Evolutionary conservation across 768 basidiomycete species (phyloP).

Genomic region (Panus rudis): DNA sequence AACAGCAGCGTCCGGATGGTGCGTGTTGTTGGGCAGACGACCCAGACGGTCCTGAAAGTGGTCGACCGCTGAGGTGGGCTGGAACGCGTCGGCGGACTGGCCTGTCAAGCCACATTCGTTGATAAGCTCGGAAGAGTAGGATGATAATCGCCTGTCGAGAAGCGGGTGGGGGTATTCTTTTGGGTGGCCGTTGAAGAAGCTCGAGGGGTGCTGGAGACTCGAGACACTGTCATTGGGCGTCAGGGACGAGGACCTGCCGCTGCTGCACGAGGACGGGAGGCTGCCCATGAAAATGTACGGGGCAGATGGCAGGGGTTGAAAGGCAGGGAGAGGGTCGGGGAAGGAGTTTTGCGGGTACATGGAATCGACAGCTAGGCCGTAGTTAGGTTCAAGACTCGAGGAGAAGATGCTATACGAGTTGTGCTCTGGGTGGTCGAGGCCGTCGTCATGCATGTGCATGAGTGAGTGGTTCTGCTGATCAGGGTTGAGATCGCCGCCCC

Average conservation of each 20-base stretch:
- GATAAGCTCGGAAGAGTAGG: conserved; percentile 51
- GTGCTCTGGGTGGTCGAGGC: conserved; percentile 55
- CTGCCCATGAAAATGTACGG: conserved; percentile 63
- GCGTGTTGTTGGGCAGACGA: conserved; percentile 17
- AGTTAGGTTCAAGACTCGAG: conserved; percentile 55
- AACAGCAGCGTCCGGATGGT: conserved; percentile 44
- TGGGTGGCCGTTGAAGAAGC: conserved; percentile 33
- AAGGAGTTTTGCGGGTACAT: conserved; percentile 57
- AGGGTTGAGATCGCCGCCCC: conserved; percentile 33
- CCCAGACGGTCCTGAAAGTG: conserved; percentile 43
- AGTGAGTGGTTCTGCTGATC: conserved; percentile 23
- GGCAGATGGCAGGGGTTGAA: conserved; percentile 42
- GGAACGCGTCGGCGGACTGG: conserved; percentile 35
- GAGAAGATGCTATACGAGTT: conserved; percentile 60
- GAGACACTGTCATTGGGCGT: conserved; percentile 58
- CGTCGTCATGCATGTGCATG: conserved; percentile 39
- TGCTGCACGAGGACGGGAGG: conserved; percentile 56
- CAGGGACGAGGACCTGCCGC: conserved; percentile 71
- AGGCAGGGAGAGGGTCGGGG: conserved; percentile 52
- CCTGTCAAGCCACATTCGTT: conserved; percentile 51
- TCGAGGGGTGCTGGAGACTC: conserved; percentile 47
- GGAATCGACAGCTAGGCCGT: conserved; percentile 45
- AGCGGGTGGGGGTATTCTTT: conserved; percentile 58
- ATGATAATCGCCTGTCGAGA: conserved; percentile 51
- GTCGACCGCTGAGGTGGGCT: conserved; percentile 38